Evolutionary conservation across 2,329 filamentous ascomycete genomes (phyloP).

Genomic region (Monilinia vaccinii-corymbosi): DNA sequence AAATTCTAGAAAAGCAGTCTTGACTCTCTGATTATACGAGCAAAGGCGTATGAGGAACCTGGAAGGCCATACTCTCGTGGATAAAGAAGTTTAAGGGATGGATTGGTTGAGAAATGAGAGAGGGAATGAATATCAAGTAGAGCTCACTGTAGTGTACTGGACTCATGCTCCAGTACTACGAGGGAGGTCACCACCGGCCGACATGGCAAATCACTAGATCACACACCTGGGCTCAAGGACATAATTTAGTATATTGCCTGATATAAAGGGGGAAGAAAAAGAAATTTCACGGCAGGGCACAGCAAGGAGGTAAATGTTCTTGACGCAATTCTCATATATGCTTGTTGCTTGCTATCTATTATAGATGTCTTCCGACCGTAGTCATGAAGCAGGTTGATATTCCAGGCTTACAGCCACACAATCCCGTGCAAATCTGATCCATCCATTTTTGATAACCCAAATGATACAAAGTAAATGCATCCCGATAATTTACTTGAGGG

Average conservation of each 20-base stretch:
- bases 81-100: too few species aligned
- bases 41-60: too few species aligned
- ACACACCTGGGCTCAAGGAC: too few species aligned
- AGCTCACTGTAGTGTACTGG: too few species aligned
- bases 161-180: too few species aligned
- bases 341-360: slow-evolving; percentile 1
- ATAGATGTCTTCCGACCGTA: slow-evolving; percentile 3
- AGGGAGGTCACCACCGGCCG: background rate
- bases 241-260: background rate
- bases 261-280: background rate
- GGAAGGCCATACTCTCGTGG: too few species aligned
- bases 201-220: background rate
- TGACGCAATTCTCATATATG: slow-evolving; percentile 3
- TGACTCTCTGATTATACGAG: too few species aligned
- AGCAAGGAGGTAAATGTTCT: background rate
- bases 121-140: too few species aligned
- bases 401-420: background rate
- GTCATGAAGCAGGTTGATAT: background rate
- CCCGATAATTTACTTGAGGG: slow-evolving; percentile 72
- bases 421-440: slow-evolving; percentile 2
- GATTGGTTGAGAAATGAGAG: too few species aligned
- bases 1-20: too few species aligned
- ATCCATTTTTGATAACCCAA: slow-evolving; percentile 13
- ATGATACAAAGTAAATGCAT: slow-evolving; percentile 17
- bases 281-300: background rate